Base-by-base conservation (phyloP, 2,329 filamentous ascomycete species). In the Nigrograna mackinnonii region DNA sequence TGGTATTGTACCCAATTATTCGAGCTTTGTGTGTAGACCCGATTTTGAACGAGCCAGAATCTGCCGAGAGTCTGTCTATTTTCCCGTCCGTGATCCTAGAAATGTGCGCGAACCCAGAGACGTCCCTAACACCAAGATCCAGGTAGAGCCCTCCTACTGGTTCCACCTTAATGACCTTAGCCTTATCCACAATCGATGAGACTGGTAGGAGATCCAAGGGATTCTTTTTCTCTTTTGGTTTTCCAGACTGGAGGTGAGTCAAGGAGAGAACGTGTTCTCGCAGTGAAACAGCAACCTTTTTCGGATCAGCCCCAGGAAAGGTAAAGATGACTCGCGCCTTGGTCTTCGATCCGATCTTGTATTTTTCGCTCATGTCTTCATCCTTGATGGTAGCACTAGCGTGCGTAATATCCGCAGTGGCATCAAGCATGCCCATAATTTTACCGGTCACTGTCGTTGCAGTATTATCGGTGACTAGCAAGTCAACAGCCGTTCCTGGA, bases 51-150 rank as follows among this genome's bases (percentile, higher is more conserved):
- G 86, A 79, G 0, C 94, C 94, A 14, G 83, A 84, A 3, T 83
- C 77, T 50, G 89, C 83, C 12, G 89, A 88, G 4, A 99, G 76
- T 1, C 82, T 82, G 50, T 97, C 94, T 39, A 96, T 80, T 66
- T 94, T 95, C 54, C 86, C 86, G 65, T 99, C 92, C 45, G 92
- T 87, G 47, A 99, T 81, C 50, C 89, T 83, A 1, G 94, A 99
- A 52, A 99, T 95, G 67, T 99, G 94, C 17, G 95, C 91, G 60
- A 96, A 99, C 7, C 89, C 89, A n/a, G 82, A 76, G 3, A 92
- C 75, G 21, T 84, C 81, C 30, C 80, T 75, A 5, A 86, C 71
- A 2, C 84, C 85, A 19, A 92, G 71, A 53, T 88, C 82, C 13
- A 91, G 78, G 58, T 95, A 96, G 2, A 96, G 76, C 39, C 94